Evolutionary conservation across 495 filamentous ascomycete genomes (phyloP).

Genomic region (Neurospora terricola): DNA sequence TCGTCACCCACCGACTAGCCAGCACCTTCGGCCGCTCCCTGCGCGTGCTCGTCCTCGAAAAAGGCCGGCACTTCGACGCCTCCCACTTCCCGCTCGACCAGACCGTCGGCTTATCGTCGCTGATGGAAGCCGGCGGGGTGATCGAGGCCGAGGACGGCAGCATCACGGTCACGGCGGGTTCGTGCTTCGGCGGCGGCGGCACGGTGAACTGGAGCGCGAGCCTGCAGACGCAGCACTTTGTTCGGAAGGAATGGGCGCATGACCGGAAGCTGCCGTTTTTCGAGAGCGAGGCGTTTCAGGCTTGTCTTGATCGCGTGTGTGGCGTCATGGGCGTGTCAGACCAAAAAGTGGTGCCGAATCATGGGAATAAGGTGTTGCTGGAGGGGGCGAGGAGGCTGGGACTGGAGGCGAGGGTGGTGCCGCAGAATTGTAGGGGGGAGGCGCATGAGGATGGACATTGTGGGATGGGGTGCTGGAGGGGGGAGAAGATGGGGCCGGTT

Average conservation of each 20-base stretch:
- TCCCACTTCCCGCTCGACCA: slow-evolving; percentile 66
- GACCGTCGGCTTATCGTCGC: no score
- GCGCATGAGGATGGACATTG: slow-evolving; percentile 76
- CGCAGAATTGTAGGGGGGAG: slow-evolving; percentile 66
- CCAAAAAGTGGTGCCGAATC: slow-evolving; percentile 59
- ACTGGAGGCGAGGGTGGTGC: slow-evolving; percentile 55
- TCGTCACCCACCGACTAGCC: slow-evolving; percentile 70
- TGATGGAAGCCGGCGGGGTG: slow-evolving; percentile 54
- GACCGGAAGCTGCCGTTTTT: slow-evolving; percentile 62
- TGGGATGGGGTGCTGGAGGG: slow-evolving; percentile 60
- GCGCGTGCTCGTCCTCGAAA: slow-evolving; percentile 73
- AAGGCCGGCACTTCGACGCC: slow-evolving; percentile 31
- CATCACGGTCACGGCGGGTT: slow-evolving; percentile 53
- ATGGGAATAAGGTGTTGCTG: slow-evolving; percentile 54
- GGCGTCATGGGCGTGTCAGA: slow-evolving; percentile 56
- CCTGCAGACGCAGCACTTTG: slow-evolving; percentile 72
- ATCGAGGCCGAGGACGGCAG: slow-evolving; percentile 52
- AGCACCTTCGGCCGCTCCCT: slow-evolving; percentile 46
- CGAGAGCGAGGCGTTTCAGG: slow-evolving; percentile 63
- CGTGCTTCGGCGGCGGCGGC: slow-evolving; percentile 77
- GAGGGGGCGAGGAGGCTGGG: slow-evolving; percentile 71
- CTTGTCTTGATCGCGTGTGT: slow-evolving; percentile 56
- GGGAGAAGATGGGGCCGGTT: slow-evolving; percentile 68
- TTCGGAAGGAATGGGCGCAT: slow-evolving; percentile 73
- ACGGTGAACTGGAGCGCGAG: slow-evolving; percentile 81